These are phyloP conservation scores for Odontarrhena argentea DNA, from an alignment of 345 rosid genomes.

Conservation along the genomic window DNA sequence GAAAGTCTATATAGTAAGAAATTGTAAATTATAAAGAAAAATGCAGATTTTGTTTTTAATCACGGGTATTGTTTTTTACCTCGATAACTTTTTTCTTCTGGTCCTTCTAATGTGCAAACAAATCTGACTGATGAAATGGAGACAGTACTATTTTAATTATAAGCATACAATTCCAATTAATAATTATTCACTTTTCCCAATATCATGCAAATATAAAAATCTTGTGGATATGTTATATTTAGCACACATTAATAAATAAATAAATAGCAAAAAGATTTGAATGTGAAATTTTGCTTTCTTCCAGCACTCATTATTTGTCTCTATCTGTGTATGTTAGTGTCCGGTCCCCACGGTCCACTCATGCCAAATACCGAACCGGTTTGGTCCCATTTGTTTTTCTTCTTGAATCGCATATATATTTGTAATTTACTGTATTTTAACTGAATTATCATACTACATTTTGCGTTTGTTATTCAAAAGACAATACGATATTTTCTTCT, in stretches of 20 bases:
- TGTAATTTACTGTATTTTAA: conserved; percentile 20
- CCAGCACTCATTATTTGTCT: conserved; percentile 34
- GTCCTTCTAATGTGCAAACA: conserved; percentile 40
- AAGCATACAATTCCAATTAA: conserved; percentile 37
- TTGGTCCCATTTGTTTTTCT: conserved; percentile 38
- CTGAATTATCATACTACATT: not conserved
- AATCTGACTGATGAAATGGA: conserved; percentile 29
- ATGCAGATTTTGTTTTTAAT: not conserved
- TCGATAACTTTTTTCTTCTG: conserved; percentile 27
- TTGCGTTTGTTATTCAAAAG: too few relatives aligned
- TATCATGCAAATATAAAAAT: conserved; percentile 13
- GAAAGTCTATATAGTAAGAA: conserved; percentile 22
- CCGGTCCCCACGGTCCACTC: conserved; percentile 44
- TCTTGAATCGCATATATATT: conserved; percentile 18
- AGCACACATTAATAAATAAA: conserved; percentile 13
- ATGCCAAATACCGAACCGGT: conserved; percentile 43
- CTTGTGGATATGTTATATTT: conserved; percentile 28
- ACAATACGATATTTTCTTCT: too few relatives aligned
- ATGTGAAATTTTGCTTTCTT: conserved; percentile 42
- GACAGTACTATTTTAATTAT: conserved; percentile 39
- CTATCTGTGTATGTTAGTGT: conserved; percentile 32
- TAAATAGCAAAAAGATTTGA: conserved; percentile 13
- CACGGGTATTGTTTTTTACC: conserved; percentile 43
- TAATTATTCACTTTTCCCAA: conserved; percentile 28
- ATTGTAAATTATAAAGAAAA: not conserved